Conservation (phyloP, 2,329 filamentous ascomycete species). For the Epichloe gansuensis region DNA sequence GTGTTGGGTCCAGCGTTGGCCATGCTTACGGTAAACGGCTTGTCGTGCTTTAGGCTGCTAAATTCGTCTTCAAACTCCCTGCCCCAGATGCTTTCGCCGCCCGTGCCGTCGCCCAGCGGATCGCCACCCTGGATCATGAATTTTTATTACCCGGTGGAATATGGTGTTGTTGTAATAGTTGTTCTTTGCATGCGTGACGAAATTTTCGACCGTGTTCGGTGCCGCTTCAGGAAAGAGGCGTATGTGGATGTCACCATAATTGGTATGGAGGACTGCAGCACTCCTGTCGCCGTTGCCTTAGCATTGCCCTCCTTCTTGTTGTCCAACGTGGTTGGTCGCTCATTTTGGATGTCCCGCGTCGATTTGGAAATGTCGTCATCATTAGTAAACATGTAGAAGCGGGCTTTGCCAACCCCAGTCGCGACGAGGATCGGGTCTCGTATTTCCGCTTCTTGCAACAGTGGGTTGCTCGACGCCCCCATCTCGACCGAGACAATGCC, state of each 20-base stretch:
- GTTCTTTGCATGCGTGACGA: constrained; percentile 77
- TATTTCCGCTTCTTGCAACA: constrained; percentile 82
- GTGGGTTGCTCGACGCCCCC: constrained; percentile 88
- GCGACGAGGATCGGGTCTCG: constrained; percentile 80
- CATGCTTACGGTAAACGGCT: constrained; percentile 94
- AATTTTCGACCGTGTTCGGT: constrained; percentile 93
- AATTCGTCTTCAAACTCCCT: constrained; percentile 95
- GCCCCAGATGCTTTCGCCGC: constrained; percentile 83
- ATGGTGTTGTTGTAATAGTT: constrained; percentile 97
- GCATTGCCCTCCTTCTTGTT: constrained; percentile 38
- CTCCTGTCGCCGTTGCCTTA: constrained; percentile 59
- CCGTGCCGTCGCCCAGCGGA: constrained; percentile 80
- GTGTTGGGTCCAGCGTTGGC: constrained; percentile 93
- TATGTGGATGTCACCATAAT: constrained; percentile 84
- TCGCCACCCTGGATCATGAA: constrained; percentile 99
- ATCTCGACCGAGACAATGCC: constrained; percentile 88
- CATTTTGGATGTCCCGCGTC: constrained; percentile 84
- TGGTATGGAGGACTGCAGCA: constrained; percentile 80
- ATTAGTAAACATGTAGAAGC: constrained; percentile 98
- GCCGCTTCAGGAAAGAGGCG: constrained; percentile 87
- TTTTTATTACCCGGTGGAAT: constrained; percentile 92
- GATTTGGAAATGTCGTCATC: constrained; percentile 73
- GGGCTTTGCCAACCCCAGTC: constrained; percentile 74
- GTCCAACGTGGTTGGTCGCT: constrained; percentile 63
- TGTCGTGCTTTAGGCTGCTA: constrained; percentile 81